Evolutionary conservation across 2,329 filamentous ascomycete genomes (phyloP), one percentile per base, ranked within the genome.

Genomic region (Chaetomiaceae sp.): DNA sequence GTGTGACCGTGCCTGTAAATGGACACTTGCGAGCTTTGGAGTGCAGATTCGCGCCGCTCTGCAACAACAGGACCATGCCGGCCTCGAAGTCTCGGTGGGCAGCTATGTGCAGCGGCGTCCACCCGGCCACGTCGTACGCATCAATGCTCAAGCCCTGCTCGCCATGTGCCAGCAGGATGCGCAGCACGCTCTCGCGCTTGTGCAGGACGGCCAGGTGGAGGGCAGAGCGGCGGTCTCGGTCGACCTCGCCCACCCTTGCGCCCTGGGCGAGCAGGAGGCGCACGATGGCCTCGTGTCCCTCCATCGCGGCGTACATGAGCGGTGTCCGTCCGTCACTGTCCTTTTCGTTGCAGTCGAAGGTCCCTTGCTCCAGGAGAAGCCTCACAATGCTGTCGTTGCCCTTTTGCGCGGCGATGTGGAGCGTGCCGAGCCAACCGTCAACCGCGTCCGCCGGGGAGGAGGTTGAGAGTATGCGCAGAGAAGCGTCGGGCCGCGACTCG

Each of bases 321-420:
- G 42, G 22, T 2, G 42, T 45, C 17, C 26, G 34, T 1, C 42
- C 42, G 9, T 44, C 17, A 18, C 42, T 33, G 34, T 44, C 42
- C 1, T 15, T 17, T 12, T 44, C 42, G 26, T 44, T 38, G 42
- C 17, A 22, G 34, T 44, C 26, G 8, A n/a, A 18, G n/a, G 26
- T 18, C 2, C 12, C 19, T 1, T 30, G 26, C 4, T 27, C n/a
- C 11, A 47, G 6, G 3, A 50, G 18, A 14, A 39, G 22, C n/a
- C 24, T 29, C 6, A 44, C 36, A 19, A 50, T 50, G 2, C 6
- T 10, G 24, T 36, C 26, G 39, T 50, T 40, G 29, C 44, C 40
- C 18, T 40, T 47, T 7, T 40, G 36, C 7, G 43, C 48, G 2
- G 43, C 48, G 17, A 50, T 43, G 15, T 50, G 48, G 9, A 50